Evolutionary conservation across 768 basidiomycete species (phyloP).

Genomic region (Neoboletus brunneissimus): DNA sequence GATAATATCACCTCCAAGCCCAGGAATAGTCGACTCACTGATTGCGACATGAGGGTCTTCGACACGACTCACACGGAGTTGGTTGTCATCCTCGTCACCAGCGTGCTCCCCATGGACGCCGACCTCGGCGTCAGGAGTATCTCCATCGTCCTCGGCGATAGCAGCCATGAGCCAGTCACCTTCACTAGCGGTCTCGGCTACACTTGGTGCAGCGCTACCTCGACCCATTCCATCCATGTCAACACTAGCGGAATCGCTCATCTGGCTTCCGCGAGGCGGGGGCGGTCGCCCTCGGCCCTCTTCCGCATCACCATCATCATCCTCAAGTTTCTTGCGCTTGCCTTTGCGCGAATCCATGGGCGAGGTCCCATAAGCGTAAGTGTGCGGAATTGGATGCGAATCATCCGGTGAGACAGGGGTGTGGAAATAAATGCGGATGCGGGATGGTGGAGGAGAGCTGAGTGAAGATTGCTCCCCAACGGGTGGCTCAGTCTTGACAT

Average conservation of each 20-base stretch:
- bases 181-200: conserved; percentile 62
- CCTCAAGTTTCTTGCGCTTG: conserved; percentile 86
- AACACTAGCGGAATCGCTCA: conserved; percentile 56
- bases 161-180: conserved; percentile 90
- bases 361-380: conserved; percentile 37
- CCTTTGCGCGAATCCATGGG: conserved; percentile 68
- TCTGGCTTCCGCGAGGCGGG: conserved; percentile 43
- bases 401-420: conserved; percentile 84
- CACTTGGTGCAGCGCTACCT: conserved; percentile 64
- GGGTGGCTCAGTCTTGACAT: conserved; percentile 32
- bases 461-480: conserved; percentile 30
- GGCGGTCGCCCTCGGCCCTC: conserved; percentile 68
- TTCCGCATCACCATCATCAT: conserved; percentile 80
- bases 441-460: conserved; percentile 60
- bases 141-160: conserved; percentile 69
- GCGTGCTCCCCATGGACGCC: conserved; percentile 49
- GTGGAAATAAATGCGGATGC: conserved; percentile 90
- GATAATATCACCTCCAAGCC: conserved; percentile 33
- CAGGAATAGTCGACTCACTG: conserved; percentile 32
- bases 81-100: conserved; percentile 45
- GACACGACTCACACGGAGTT: conserved; percentile 41
- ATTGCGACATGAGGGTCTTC: conserved; percentile 39
- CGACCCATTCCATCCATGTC: conserved; percentile 55
- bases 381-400: conserved; percentile 68
- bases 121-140: conserved; percentile 53